Evolutionary conservation across 805 yeast species (phyloP).

Genomic region (Ogataea nakhonphanomensis): DNA sequence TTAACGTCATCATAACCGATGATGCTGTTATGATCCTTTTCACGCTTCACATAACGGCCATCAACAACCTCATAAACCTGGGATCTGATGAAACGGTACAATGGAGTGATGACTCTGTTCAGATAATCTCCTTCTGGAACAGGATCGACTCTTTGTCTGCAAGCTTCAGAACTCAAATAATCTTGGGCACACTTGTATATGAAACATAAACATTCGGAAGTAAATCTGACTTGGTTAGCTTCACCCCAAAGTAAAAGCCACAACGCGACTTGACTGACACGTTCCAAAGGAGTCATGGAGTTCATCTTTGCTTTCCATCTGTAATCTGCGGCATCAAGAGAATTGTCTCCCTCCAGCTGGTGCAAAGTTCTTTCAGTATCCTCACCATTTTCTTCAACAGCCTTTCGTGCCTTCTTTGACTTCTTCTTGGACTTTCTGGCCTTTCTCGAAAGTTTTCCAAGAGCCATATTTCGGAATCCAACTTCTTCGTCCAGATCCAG

Average conservation of each 20-base stretch:
- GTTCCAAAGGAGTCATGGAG: constrained; percentile 65
- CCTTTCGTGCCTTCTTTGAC: constrained; percentile 71
- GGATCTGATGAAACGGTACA: constrained; percentile 74
- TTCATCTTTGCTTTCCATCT: constrained; percentile 86
- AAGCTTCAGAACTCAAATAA: constrained; percentile 81
- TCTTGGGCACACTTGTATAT: constrained; percentile 93
- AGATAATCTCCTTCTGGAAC: constrained; percentile 89
- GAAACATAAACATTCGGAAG: constrained; percentile 86
- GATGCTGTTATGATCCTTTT: constrained; percentile 74
- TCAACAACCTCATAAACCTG: constrained; percentile 80
- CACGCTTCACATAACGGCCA: constrained; percentile 81
- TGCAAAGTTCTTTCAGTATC: constrained; percentile 56
- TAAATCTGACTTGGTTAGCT: constrained; percentile 91
- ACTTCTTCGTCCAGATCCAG: constrained; percentile 80
- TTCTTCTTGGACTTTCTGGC: constrained; percentile 79
- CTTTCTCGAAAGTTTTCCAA: constrained; percentile 73
- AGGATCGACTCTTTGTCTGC: constrained; percentile 82
- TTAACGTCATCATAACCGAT: constrained; percentile 97
- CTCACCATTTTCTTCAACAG: constrained; percentile 61
- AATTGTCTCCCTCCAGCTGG: constrained; percentile 78
- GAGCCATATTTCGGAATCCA: constrained; percentile 77
- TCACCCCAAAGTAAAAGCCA: constrained; percentile 85
- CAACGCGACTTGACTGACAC: constrained; percentile 74
- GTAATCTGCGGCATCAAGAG: constrained; percentile 76
- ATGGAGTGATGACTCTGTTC: constrained; percentile 88